Conservation (phyloP, 768 basidiomycete genomes). For the Rhizopogon vulgaris region DNA sequence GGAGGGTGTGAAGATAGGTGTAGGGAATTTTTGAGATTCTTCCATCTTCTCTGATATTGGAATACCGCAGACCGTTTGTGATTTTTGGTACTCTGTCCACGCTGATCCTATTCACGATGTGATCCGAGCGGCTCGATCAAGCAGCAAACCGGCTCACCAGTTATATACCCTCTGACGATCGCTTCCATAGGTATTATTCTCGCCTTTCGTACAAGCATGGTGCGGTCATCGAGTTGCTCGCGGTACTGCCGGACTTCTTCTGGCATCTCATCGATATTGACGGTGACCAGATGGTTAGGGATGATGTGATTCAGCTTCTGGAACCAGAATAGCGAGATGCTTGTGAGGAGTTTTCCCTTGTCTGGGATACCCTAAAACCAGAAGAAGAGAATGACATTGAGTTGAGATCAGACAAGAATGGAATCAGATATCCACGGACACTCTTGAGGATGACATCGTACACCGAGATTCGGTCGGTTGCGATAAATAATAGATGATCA, state of each 20-base stretch:
- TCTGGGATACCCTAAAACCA: constrained; percentile 78
- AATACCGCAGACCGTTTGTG: constrained; percentile 85
- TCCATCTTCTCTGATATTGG: constrained; percentile 62
- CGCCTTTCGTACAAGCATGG: constrained; percentile 90
- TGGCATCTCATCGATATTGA: constrained; percentile 77
- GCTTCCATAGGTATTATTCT: constrained; percentile 89
- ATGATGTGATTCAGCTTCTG: constrained; percentile 70
- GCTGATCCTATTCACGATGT: constrained; percentile 66
- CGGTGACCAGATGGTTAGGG: constrained; percentile 86
- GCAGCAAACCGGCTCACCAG: constrained; percentile 49
- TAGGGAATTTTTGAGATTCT: constrained; percentile 80
- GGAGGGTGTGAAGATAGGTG: constrained; percentile 91
- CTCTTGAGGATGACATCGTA: constrained; percentile 94
- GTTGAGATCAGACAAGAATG: constrained; percentile 2
- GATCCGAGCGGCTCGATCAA: background rate
- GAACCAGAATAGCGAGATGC: constrained; percentile 96
- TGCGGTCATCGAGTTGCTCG: constrained; percentile 72
- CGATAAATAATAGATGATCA: constrained; percentile 82
- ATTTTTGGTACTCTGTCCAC: constrained; percentile 89
- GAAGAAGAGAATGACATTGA: background rate
- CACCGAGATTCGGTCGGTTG: constrained; percentile 92
- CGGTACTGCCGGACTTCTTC: constrained; percentile 66
- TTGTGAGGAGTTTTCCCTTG: constrained; percentile 86
- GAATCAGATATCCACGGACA: constrained; percentile 43
- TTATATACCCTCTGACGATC: constrained; percentile 93